Conservation (phyloP, 768 basidiomycete species). For the Russula virescens region DNA sequence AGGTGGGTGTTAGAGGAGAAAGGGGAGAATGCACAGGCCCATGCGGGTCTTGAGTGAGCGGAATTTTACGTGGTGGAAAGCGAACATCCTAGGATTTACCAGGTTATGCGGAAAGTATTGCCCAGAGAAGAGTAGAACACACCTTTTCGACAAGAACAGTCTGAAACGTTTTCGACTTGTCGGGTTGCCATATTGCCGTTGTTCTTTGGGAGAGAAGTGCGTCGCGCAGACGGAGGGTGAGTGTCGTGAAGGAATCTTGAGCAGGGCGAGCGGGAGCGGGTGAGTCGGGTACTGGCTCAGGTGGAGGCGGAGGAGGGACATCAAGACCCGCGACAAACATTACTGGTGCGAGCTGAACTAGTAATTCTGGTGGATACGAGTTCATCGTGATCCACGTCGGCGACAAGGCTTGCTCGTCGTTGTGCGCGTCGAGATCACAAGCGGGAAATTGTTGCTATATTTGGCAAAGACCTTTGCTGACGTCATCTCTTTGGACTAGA, state of each 20-base stretch:
- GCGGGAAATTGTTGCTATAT: background rate
- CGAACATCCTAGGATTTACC: conserved; percentile 46
- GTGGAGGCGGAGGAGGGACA: conserved; percentile 12
- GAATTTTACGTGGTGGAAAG: conserved; percentile 82
- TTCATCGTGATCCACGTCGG: conserved; percentile 52
- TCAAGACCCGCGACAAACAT: conserved; percentile 93
- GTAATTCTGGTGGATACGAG: conserved; percentile 84
- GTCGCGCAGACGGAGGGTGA: conserved; percentile 60
- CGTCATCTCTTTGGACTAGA: no score
- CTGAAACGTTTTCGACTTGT: conserved; percentile 70
- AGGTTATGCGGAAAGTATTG: background rate
- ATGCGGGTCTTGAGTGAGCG: conserved; percentile 50
- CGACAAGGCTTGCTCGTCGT: no score
- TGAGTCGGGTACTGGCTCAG: conserved; percentile 22
- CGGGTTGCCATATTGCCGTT: conserved; percentile 65
- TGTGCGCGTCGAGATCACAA: background rate
- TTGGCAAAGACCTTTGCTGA: background rate
- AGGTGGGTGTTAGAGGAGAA: conserved; percentile 85
- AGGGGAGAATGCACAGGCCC: conserved; percentile 73
- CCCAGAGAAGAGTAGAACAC: background rate
- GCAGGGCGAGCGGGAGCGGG: conserved; percentile 29
- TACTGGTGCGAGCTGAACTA: conserved; percentile 84
- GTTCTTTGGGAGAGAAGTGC: conserved; percentile 59
- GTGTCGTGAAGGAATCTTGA: conserved; percentile 57
- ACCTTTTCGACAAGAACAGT: conserved; percentile 80